Base-by-base conservation (phyloP, 441 rosid genomes). In the Manihot esculenta region DNA sequence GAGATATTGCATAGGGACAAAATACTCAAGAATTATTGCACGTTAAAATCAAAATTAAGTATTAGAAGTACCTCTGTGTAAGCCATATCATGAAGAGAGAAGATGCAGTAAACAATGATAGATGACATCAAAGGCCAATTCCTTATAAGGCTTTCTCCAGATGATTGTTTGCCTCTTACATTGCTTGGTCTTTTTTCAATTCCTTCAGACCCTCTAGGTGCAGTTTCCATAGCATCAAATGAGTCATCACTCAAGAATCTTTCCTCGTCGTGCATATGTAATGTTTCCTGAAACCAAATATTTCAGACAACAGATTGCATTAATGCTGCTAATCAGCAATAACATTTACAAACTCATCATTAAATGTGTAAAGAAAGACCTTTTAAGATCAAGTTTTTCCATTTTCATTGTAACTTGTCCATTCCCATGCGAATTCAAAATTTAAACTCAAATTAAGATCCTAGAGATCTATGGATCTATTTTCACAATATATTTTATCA, bases 21-120 rank as follows among this genome's bases (percentile, higher is more conserved):
- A n/a, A n/a, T n/a, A n/a, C n/a, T n/a, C n/a, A n/a, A n/a, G n/a
- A n/a, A n/a, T n/a, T n/a, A n/a, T n/a, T n/a, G n/a, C n/a, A n/a
- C n/a, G n/a, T n/a, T n/a, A n/a, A n/a, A n/a, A n/a, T n/a, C n/a
- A n/a, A n/a, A n/a, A n/a, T n/a, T 62, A 62, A 10, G 53, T 62
- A 56, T 57, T 38, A 72, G 35, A 55, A 5, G 2, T 79, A 92
- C 97, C 96, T 94, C 99, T 10, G 94, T 49, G 84, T 92, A 94
- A 72, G 99, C 97, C 97, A 91, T 92, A 72, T 94, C 97, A 67
- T 89, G 92, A 64, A 94, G 92, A n/a, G 95, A 89, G 81, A 92
- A 86, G 73, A 92, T 53, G 51, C 94, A 90, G 65, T 94, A 92
- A 42, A 89, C 92, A 11, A 92, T 74, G 55, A 94, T 87, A n/a